A percentile compares a stretch with the other conserved stretches of the same genome.
Conservation (phyloP, 2,329 filamentous ascomycete genomes). For the Helminthosporium solani region DNA sequence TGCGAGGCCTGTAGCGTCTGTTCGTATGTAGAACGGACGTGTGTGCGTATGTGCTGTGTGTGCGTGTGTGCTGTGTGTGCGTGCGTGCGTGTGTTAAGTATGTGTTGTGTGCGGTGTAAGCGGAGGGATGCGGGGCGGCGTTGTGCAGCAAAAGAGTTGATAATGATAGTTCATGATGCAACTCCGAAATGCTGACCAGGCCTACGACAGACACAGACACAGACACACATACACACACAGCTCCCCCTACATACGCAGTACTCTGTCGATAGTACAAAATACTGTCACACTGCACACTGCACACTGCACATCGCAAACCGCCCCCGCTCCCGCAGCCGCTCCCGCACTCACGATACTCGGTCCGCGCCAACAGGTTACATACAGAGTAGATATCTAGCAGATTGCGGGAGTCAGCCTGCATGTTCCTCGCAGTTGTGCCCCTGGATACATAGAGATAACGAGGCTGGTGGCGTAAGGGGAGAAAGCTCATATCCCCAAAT, state of each 20-base stretch:
- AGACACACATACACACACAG: neutral
- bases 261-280: too few species aligned
- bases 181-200: slow-evolving; percentile 11
- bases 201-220: slow-evolving; percentile 4
- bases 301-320: too few species aligned
- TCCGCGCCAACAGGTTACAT: neutral
- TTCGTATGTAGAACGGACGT: too few species aligned
- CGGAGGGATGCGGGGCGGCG: slow-evolving; percentile 3
- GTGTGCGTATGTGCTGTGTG: too few species aligned
- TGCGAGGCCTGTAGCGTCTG: neutral
- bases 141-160: neutral
- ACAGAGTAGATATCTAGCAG: too few species aligned
- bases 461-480: slow-evolving; percentile 1
- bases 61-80: too few species aligned
- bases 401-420: slow-evolving; percentile 10
- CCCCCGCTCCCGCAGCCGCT: too few species aligned
- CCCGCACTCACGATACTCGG: neutral
- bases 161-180: slow-evolving; percentile 12
- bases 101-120: neutral
- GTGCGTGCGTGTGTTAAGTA: too few species aligned
- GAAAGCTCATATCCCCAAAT: neutral
- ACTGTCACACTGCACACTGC: too few species aligned
- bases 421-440: slow-evolving; percentile 11
- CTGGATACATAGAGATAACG: slow-evolving; percentile 7
- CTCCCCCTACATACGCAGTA: neutral